Base-by-base conservation (phyloP, 768 basidiomycete genomes). In the Lentinula lateritia region DNA sequence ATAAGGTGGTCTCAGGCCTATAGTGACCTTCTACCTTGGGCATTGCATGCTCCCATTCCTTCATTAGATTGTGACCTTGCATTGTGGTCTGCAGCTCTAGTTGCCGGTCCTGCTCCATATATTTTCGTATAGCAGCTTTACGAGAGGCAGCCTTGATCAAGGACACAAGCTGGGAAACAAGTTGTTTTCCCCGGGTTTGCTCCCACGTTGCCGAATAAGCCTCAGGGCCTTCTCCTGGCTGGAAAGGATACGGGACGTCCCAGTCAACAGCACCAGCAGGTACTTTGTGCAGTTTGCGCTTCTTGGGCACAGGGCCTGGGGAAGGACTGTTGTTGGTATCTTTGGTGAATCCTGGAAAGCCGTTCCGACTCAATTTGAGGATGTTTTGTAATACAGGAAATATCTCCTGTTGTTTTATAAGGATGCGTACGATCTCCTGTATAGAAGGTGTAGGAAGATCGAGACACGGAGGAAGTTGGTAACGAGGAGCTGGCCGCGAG, bases 191-290 rank as follows among this genome's bases (percentile, higher is more conserved):
- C 34, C 90, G 81, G 39, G 87, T 81, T 50, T 73, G 79, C 63
- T 85, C 82, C 91, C 90, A 92, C 32, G 75, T 85, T 56, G 76
- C 70, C 8, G 73, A 77, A 70, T 92, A 92, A n/a, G 78, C 75
- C 16, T 79, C 69, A 2, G 91, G 89, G 1, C 88, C 91, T 65
- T 93, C 87, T 34, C 89, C 91, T 52, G 79, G 74, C 43, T 71
- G 72, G 64, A 92, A 92, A 6, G 91, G 91, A 70, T 86, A 92
- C 0, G 91, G 91, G 0, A 92, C 82, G 65, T 92, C 89, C 91
- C 91, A 93, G 67, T 92, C 89, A 1, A 71, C 79, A 1, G 91
- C 91, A 10, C 91, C 91, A 20, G 91, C 91, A 38, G 91, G 91
- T 13, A 93, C 89, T 8, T 76, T 73, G 61, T 77, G 78, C 13